Evolutionary conservation across 768 basidiomycete species (phyloP).

Genomic region (Suillus discolor): DNA sequence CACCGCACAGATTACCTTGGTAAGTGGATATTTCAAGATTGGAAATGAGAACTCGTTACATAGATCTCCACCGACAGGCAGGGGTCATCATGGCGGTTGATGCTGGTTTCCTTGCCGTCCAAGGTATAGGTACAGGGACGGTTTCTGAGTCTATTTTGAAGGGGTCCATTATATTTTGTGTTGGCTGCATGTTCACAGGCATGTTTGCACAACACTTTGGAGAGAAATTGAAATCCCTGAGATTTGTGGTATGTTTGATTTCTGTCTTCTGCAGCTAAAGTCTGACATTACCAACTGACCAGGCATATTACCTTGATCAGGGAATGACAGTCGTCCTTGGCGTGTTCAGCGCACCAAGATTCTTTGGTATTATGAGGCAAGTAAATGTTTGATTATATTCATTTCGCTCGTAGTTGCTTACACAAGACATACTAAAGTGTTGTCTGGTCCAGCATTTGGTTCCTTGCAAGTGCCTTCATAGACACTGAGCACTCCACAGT

Average conservation of each 20-base stretch:
- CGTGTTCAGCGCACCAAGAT: neutral
- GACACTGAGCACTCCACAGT: neutral
- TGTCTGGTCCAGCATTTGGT: neutral
- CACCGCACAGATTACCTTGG: neutral
- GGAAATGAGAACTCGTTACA: neutral
- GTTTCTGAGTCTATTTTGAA: neutral
- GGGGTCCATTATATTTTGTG: conserved; percentile 4
- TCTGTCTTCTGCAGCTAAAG: neutral
- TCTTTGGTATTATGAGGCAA: neutral
- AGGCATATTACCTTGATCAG: neutral
- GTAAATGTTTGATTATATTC: neutral
- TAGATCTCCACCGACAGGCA: neutral
- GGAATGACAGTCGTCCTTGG: neutral
- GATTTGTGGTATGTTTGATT: neutral
- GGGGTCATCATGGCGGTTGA: conserved; percentile 3
- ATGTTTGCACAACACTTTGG: conserved; percentile 8
- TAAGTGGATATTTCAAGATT: neutral
- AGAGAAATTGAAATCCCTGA: neutral
- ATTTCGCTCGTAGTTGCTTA: neutral
- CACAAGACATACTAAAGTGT: neutral
- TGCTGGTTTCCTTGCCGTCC: neutral
- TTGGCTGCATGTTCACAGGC: neutral
- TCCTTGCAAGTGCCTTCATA: neutral
- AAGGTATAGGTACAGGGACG: neutral
- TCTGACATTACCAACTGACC: neutral